Evolutionary conservation across 2,329 filamentous ascomycete species (phyloP).

Genomic region (Talaromyces sp.): DNA sequence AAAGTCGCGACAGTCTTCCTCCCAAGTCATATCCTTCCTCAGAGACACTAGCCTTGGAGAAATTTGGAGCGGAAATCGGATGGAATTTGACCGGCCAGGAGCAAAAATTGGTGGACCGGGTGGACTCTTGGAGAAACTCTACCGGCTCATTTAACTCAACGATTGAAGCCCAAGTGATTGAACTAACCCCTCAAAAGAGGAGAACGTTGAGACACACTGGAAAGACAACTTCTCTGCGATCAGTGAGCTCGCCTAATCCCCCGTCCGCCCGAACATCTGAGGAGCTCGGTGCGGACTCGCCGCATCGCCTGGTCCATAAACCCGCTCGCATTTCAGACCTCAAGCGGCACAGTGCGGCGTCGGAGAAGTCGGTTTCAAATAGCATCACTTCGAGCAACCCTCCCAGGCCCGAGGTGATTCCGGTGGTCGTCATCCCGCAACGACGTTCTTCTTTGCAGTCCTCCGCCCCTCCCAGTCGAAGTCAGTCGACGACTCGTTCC

Average conservation of each 20-base stretch:
- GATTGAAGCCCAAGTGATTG: slow-evolving; percentile 51
- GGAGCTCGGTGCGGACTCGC: slow-evolving; percentile 33
- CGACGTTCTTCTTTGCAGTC: slow-evolving; percentile 39
- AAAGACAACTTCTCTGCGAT: slow-evolving; percentile 48
- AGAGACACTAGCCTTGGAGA: not conserved
- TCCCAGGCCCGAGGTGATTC: slow-evolving; percentile 35
- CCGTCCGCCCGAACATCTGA: slow-evolving; percentile 42
- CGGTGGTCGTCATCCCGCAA: slow-evolving; percentile 44
- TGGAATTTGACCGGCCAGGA: slow-evolving; percentile 28
- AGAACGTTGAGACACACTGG: slow-evolving; percentile 48
- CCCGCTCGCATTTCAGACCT: slow-evolving; percentile 44
- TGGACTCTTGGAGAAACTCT: slow-evolving; percentile 40
- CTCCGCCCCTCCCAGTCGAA: slow-evolving; percentile 30
- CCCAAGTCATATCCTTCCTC: not conserved
- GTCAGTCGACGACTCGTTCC: slow-evolving; percentile 33
- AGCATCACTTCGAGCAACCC: slow-evolving; percentile 23
- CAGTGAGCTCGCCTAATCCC: slow-evolving; percentile 39
- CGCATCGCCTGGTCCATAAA: slow-evolving; percentile 48
- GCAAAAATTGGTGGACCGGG: slow-evolving; percentile 19
- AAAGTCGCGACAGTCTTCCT: not conserved
- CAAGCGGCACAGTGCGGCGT: slow-evolving; percentile 37
- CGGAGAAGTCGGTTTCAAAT: slow-evolving; percentile 28
- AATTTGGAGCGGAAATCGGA: not conserved
- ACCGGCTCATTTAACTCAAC: slow-evolving; percentile 49
- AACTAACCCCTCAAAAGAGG: slow-evolving; percentile 41